phyloP scores from a whole-genome alignment of 768 basidiomycete genomes.

The Kondoa malvinella region DNA sequence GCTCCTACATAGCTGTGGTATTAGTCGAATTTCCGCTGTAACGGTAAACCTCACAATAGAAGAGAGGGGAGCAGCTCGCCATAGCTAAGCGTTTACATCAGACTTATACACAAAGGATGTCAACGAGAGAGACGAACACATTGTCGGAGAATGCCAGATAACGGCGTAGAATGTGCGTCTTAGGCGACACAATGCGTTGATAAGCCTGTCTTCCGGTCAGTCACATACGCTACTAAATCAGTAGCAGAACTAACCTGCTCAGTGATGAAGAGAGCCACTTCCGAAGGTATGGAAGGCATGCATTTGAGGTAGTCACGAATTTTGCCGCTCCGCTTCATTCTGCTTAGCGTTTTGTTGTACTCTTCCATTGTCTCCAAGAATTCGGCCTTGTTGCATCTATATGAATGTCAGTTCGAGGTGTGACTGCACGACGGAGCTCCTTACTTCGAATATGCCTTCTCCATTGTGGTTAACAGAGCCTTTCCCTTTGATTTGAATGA shows the following conservation, averaged over 20 bases:
- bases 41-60: not conserved
- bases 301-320: not conserved
- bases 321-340: not conserved
- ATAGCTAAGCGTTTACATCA: not conserved
- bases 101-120: not conserved
- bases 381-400: no score
- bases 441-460: no score
- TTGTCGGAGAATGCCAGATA: not conserved
- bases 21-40: no score
- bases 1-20: no score
- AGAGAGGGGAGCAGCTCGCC: not conserved
- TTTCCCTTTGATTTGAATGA: no score
- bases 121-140: not conserved
- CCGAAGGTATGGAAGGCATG: not conserved
- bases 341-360: not conserved
- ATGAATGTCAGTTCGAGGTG: no score
- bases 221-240: not conserved
- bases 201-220: not conserved
- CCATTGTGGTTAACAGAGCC: no score
- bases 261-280: not conserved
- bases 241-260: not conserved
- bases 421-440: no score
- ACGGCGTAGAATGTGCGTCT: not conserved
- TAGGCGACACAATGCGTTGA: not conserved
- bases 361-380: not conserved